Evolutionary conservation across 768 basidiomycete genomes (phyloP), one percentile per base, ranked within the genome.

Genomic region (Kwoniella dendrophila): DNA sequence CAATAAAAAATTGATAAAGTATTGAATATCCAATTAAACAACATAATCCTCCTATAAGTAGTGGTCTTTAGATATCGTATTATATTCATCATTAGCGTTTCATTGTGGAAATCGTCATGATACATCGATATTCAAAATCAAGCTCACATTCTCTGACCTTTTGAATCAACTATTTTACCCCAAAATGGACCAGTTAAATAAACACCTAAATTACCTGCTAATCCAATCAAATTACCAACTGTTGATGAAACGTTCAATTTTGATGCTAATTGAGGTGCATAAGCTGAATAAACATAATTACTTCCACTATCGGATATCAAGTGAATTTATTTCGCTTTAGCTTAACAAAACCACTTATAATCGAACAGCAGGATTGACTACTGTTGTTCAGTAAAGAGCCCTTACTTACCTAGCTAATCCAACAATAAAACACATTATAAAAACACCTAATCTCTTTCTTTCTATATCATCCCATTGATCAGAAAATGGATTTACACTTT

Each of bases 231-330:
- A 68, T 95, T 94, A 34, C 91, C 81, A 59, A 89, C 85, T 0
- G 92, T 94, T 56, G 93, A 89, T 3, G 85, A 84, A 52, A 94
- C 84, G 47, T 83, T 81, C 18, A 95, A 83, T 40, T 86, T 84
- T n/a, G 86, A 80, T 1, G 89, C 90, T 4, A 95, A 84, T 75
- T 95, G 92, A 0, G 92, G 92, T 1, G 89, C 86, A 75, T 93
- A 96, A 20, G 90, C 92, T 87, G 70, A 69, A 53, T 68, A 69
- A 38, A 64, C 58, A 33, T 68, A 62, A 38, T 62, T 62, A 47
- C 60, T 62, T 7, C 60, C 60, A 54, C 60, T 62, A 33, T 11
- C 16, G 43, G n/a, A n/a, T 10, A 43, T 43, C 41, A 36, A 36
- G 34, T 36, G 16, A 16, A 36, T 36, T 43, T n/a, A 43, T n/a